Percentiles rank a stretch among this genome's conserved stretches.
Conservation (phyloP, 352 stramenopile genomes). For the Plasmopara halstedii region DNA sequence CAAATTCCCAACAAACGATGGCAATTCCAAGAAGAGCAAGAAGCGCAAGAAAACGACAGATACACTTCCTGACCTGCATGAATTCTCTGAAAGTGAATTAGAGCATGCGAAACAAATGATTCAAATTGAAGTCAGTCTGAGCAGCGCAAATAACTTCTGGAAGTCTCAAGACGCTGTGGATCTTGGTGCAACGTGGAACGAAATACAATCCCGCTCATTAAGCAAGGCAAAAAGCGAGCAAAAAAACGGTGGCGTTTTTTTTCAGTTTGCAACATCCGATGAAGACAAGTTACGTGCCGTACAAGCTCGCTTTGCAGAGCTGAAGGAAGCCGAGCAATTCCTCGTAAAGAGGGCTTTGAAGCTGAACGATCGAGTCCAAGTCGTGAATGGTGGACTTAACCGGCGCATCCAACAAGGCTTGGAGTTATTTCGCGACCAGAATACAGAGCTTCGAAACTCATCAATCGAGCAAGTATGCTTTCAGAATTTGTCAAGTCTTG, state of each 20-base stretch:
- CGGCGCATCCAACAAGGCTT: slow-evolving; percentile 37
- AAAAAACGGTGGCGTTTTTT: slow-evolving; percentile 18
- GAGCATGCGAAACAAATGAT: slow-evolving; percentile 66
- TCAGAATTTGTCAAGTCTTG: slow-evolving; percentile 43
- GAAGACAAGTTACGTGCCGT: slow-evolving; percentile 47
- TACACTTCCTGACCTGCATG: slow-evolving; percentile 20
- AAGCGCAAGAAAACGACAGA: slow-evolving; percentile 50
- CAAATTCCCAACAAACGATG: slow-evolving; percentile 34
- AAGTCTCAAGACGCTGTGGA: slow-evolving; percentile 7
- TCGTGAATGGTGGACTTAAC: slow-evolving; percentile 60
- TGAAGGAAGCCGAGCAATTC: slow-evolving; percentile 53
- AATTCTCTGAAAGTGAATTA: slow-evolving; percentile 60
- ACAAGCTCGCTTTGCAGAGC: slow-evolving; percentile 47
- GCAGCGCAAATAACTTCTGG: slow-evolving; percentile 33
- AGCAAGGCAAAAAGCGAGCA: slow-evolving; percentile 14
- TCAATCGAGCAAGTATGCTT: slow-evolving; percentile 67
- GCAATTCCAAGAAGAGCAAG: slow-evolving; percentile 42
- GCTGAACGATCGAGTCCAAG: slow-evolving; percentile 51
- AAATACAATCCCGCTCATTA: slow-evolving; percentile 35
- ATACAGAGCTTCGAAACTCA: slow-evolving; percentile 42
- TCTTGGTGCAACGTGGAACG: slow-evolving; percentile 29
- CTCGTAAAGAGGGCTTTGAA: slow-evolving; percentile 66
- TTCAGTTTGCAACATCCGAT: slow-evolving; percentile 33
- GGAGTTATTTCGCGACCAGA: slow-evolving; percentile 25
- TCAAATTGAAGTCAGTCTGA: slow-evolving; percentile 66